Evolutionary conservation across 2,329 filamentous ascomycete genomes (phyloP).

Genomic region (Neonectria faginata): DNA sequence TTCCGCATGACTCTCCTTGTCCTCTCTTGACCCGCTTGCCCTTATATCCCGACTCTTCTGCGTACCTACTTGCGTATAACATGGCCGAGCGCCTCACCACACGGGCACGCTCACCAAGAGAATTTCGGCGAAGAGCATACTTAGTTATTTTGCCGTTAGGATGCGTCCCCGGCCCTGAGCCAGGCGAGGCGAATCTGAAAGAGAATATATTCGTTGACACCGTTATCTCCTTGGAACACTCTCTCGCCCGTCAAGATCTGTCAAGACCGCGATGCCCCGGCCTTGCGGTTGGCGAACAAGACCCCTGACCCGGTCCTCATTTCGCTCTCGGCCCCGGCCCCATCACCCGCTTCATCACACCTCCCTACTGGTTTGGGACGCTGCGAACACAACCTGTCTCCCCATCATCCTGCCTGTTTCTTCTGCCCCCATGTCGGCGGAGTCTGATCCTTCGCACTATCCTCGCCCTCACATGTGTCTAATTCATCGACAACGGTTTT

Average conservation of each 20-base stretch:
- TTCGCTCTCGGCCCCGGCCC: conserved; percentile 46
- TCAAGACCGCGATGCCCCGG: conserved; percentile 44
- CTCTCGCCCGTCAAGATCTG: conserved; percentile 42
- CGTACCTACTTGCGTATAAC: background rate
- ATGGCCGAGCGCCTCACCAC: background rate
- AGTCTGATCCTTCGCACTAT: conserved; percentile 46
- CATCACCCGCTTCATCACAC: conserved; percentile 47
- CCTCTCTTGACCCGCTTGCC: background rate
- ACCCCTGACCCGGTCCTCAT: conserved; percentile 44
- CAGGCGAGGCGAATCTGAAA: conserved; percentile 10
- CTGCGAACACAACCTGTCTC: conserved; percentile 41
- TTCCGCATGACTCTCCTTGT: background rate
- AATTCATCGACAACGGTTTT: conserved; percentile 43
- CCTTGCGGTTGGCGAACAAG: conserved; percentile 43
- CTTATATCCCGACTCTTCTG: background rate
- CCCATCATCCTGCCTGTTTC: conserved; percentile 43
- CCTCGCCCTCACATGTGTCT: conserved; percentile 43
- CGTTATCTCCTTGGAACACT: conserved; percentile 37
- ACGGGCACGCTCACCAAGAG: background rate
- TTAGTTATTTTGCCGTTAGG: background rate
- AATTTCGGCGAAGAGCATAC: background rate
- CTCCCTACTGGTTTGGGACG: conserved; percentile 41
- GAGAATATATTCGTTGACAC: conserved; percentile 32
- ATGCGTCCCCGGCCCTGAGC: background rate
- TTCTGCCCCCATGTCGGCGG: conserved; percentile 40